Percentiles rank a stretch among this genome's conserved stretches.
Evolutionary conservation across 768 basidiomycete species (phyloP).

Genomic region (Pluteus cervinus): DNA sequence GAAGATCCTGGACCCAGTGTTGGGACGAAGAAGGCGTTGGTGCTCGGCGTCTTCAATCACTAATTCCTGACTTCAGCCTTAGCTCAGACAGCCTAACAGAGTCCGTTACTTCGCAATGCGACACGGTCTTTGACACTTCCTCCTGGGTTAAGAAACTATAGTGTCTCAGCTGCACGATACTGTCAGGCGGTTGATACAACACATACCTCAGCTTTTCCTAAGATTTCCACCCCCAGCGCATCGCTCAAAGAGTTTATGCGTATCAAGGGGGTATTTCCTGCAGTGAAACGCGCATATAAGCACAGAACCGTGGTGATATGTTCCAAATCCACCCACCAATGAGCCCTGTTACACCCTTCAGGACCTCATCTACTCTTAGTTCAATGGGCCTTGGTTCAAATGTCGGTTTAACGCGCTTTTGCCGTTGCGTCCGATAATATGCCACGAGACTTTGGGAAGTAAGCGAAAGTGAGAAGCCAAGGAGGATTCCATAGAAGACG

Average conservation of each 20-base stretch:
- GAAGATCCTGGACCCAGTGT: conserved; percentile 90
- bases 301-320: background rate
- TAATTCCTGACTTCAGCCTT: conserved; percentile 21
- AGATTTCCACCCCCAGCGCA: conserved; percentile 86
- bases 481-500: conserved; percentile 41
- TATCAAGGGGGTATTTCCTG: conserved; percentile 92
- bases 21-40: conserved; percentile 71
- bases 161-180: conserved; percentile 1
- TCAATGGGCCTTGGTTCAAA: conserved; percentile 57
- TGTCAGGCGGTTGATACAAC: background rate
- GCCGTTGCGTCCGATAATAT: conserved; percentile 45
- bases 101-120: conserved; percentile 69
- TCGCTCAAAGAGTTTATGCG: conserved; percentile 90
- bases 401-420: conserved; percentile 30
- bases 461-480: conserved; percentile 74
- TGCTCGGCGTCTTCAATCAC: conserved; percentile 94
- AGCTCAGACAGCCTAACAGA: conserved; percentile 1
- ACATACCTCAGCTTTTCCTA: conserved; percentile 89
- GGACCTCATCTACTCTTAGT: conserved; percentile 68
- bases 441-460: conserved; percentile 61
- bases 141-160: conserved; percentile 90
- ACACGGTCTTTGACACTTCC: conserved; percentile 98
- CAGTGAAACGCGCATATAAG: background rate
- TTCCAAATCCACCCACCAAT: conserved; percentile 53
- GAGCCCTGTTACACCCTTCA: conserved; percentile 74